Evolutionary conservation across 1,139 yeast species (phyloP).

Genomic region (Meyerozyma guilliermondii): DNA sequence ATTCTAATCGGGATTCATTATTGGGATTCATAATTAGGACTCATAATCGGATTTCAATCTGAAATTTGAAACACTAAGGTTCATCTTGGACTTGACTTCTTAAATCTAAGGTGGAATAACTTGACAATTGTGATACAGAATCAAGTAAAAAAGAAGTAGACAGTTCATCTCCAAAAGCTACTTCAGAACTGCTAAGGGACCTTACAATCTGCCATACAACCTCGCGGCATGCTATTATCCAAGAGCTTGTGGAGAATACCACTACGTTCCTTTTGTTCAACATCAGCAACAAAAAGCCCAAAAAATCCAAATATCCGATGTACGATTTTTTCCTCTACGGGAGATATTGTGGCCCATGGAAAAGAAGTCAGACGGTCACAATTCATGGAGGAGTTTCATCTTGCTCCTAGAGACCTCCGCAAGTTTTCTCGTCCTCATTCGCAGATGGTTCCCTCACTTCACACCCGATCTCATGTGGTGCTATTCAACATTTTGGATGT

Average conservation of each 20-base stretch:
- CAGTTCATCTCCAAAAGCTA: no score
- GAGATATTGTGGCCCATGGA: conserved; percentile 36
- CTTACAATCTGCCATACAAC: no score
- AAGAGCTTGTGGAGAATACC: not conserved
- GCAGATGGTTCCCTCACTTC: conserved; percentile 42
- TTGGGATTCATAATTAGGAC: no score
- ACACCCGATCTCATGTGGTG: conserved; percentile 33
- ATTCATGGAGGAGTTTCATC: conserved; percentile 31
- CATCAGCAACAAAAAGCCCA: conserved; percentile 4
- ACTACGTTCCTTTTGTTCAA: not conserved
- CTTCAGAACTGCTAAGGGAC: no score
- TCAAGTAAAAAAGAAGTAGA: no score
- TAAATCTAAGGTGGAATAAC: no score
- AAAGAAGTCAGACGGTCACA: conserved; percentile 32
- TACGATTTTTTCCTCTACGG: conserved; percentile 43
- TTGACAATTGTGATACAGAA: no score
- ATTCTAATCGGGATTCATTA: no score
- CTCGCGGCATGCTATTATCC: not conserved
- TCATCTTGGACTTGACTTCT: no score
- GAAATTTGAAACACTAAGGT: no score
- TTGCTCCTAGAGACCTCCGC: conserved; percentile 39
- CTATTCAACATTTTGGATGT: conserved; percentile 36
- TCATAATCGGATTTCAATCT: no score
- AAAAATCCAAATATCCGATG: conserved; percentile 40
- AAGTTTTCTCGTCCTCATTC: conserved; percentile 29